A percentile compares a stretch with the other conserved stretches of the same genome.
These are phyloP conservation scores for Theobroma cacao DNA, from an alignment of 345 rosid genomes.

Conservation along the genomic window DNA sequence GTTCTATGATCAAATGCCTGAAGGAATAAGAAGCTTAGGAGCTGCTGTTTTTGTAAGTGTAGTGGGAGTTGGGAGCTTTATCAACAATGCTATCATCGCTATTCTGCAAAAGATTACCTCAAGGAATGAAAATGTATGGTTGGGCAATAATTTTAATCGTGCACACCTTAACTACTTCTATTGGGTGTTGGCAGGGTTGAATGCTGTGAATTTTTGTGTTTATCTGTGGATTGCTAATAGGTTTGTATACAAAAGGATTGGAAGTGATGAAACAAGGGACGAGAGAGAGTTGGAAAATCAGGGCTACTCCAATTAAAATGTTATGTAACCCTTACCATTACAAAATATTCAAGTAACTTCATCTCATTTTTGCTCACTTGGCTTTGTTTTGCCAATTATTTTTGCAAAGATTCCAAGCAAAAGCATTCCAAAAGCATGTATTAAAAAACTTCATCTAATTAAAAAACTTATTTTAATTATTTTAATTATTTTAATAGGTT, in stretches of 20 bases:
- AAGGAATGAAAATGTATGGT: conserved; percentile 46
- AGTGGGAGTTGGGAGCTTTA: conserved; percentile 71
- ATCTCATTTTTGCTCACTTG: too few species aligned
- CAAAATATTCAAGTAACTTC: too few species aligned
- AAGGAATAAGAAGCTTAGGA: conserved; percentile 67
- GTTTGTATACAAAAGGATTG: conserved; percentile 63
- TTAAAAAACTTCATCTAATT: too few species aligned
- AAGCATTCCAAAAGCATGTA: too few species aligned
- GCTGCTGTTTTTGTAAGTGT: conserved; percentile 64
- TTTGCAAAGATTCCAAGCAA: too few species aligned
- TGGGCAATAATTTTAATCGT: conserved; percentile 59
- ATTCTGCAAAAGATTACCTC: conserved; percentile 43
- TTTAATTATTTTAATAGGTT: too few species aligned
- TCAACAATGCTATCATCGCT: conserved; percentile 53
- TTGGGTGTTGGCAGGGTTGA: conserved; percentile 62
- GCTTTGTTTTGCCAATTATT: too few species aligned
- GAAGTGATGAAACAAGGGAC: background rate
- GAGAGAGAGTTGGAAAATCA: background rate
- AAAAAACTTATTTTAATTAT: too few species aligned
- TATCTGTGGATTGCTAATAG: conserved; percentile 44
- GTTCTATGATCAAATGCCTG: conserved; percentile 87
- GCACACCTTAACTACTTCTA: conserved; percentile 60
- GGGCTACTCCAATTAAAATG: background rate
- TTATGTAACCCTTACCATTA: too few species aligned
- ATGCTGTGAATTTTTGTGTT: conserved; percentile 47